Conservation (phyloP, 192 early-diverging fungal genomes). For the Coemansia umbellata region DNA sequence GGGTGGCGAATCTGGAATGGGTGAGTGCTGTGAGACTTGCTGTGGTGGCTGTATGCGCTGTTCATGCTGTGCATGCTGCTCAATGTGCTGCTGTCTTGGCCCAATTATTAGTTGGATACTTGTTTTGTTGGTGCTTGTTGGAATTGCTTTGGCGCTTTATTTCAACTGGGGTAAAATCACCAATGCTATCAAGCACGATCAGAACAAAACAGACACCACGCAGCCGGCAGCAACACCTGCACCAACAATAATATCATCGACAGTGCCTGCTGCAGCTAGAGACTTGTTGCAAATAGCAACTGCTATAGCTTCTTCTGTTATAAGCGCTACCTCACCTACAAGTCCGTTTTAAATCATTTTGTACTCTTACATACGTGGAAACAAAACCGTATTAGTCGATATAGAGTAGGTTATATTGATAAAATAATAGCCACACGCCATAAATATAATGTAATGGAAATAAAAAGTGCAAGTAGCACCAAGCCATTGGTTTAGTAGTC, state of each 20-base stretch:
- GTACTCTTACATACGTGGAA: too few relatives aligned
- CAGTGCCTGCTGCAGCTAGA: slow-evolving; percentile 6
- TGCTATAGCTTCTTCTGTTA: too few relatives aligned
- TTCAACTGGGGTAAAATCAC: slow-evolving; percentile 49
- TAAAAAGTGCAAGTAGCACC: not conserved
- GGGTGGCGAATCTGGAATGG: slow-evolving; percentile 49
- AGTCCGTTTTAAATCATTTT: too few relatives aligned
- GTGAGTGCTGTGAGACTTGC: slow-evolving; percentile 48
- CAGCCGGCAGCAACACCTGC: slow-evolving; percentile 3
- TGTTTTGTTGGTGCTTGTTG: slow-evolving; percentile 24
- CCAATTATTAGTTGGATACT: slow-evolving; percentile 34
- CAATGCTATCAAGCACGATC: slow-evolving; percentile 9
- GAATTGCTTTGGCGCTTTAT: slow-evolving; percentile 45
- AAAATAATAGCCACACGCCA: too few relatives aligned
- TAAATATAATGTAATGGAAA: not conserved
- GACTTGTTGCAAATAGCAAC: not conserved
- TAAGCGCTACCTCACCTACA: too few relatives aligned
- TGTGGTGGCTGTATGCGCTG: slow-evolving; percentile 43
- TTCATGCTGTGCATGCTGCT: slow-evolving; percentile 26
- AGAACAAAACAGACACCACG: not conserved
- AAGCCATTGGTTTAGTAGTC: slow-evolving; percentile 51
- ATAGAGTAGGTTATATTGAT: too few relatives aligned
- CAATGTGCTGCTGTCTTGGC: slow-evolving; percentile 24
- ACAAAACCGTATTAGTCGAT: too few relatives aligned
- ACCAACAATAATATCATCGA: not conserved